Evolutionary conservation across 495 filamentous ascomycete genomes (phyloP).

Genomic region (Penicillium parvum): DNA sequence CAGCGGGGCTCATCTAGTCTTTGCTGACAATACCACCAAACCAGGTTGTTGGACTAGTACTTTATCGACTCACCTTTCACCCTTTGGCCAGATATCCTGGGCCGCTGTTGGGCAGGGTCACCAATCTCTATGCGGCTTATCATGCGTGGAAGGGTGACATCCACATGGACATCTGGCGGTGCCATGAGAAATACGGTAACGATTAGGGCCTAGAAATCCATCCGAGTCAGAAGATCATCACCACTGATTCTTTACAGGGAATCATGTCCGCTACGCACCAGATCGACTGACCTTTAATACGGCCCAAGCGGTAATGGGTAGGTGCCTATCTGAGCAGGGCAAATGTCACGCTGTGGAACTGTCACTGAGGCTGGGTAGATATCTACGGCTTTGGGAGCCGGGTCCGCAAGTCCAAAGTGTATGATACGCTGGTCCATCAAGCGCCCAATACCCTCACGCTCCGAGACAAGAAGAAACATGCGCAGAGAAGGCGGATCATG

Average conservation of each 20-base stretch:
- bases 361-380: too few species aligned
- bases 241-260: too few species aligned
- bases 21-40: too few species aligned
- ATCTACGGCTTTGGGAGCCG: conserved; percentile 32
- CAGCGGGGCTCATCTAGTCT: too few species aligned
- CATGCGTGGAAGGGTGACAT: conserved; percentile 41
- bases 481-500: conserved; percentile 31
- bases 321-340: too few species aligned
- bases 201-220: neutral
- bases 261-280: too few species aligned
- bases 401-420: conserved; percentile 32
- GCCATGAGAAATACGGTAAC: conserved; percentile 55
- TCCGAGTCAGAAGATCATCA: neutral
- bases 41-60: too few species aligned
- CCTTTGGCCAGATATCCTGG: conserved; percentile 30
- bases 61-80: conserved; percentile 10
- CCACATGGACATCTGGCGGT: conserved; percentile 54
- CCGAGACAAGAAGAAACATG: conserved; percentile 35
- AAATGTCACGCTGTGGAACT: too few species aligned
- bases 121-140: conserved; percentile 52
- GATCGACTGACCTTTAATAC: too few species aligned
- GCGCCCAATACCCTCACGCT: conserved; percentile 35
- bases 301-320: too few species aligned
- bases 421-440: conserved; percentile 30
- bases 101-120: conserved; percentile 28